Evolutionary conservation across 352 stramenopile species (phyloP).

Genomic region (Phytophthora quininea): DNA sequence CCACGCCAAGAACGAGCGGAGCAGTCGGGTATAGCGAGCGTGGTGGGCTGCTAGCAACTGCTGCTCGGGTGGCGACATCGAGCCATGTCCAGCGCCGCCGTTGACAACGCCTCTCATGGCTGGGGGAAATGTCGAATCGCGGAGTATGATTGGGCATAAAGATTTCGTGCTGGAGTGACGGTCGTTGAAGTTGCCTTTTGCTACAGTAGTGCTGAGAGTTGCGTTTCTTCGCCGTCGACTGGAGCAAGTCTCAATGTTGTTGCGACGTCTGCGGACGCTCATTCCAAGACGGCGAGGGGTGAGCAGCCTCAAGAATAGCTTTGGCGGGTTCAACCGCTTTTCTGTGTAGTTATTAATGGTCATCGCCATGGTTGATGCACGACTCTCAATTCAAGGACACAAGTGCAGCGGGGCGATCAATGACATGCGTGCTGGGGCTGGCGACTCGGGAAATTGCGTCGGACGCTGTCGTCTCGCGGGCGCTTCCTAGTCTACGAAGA

Average conservation of each 20-base stretch:
- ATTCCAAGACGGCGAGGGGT: too few relatives aligned
- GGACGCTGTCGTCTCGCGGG: conserved; percentile 3
- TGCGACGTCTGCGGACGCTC: too few relatives aligned
- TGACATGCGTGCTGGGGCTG: conserved; percentile 21
- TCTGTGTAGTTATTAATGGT: too few relatives aligned
- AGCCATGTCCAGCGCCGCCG: not conserved
- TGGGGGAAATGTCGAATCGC: not conserved
- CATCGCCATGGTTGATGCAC: too few relatives aligned
- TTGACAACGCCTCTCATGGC: too few relatives aligned
- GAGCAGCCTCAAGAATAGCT: too few relatives aligned
- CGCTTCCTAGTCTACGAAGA: conserved; percentile 18
- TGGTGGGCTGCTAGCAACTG: conserved; percentile 31
- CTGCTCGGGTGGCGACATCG: conserved; percentile 4
- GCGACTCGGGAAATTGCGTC: conserved; percentile 17
- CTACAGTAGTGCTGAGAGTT: too few relatives aligned
- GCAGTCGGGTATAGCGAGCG: conserved; percentile 33
- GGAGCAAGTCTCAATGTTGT: too few relatives aligned
- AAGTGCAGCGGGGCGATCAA: not conserved
- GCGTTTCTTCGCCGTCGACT: too few relatives aligned
- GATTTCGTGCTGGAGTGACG: not conserved
- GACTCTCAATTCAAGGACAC: too few relatives aligned
- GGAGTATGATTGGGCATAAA: too few relatives aligned
- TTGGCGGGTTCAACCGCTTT: too few relatives aligned
- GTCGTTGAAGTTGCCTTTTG: not conserved
- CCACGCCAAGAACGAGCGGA: conserved; percentile 37